Evolutionary conservation across 768 basidiomycete species (phyloP).

Genomic region (Daedaleopsis nitida): DNA sequence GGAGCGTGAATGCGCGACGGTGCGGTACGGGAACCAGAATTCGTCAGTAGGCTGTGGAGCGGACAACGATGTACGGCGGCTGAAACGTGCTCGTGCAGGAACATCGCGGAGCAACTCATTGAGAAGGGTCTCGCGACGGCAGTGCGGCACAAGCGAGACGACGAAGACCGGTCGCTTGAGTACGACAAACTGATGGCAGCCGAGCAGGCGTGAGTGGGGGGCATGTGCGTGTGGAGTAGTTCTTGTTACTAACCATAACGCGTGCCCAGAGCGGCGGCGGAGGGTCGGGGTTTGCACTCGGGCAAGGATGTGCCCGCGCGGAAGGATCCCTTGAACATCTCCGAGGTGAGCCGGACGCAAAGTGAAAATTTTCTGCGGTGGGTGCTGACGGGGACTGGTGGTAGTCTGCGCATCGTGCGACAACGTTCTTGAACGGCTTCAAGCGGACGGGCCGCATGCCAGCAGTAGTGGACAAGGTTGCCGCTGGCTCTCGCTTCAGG

Average conservation of each 20-base stretch:
- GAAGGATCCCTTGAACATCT: constrained; percentile 86
- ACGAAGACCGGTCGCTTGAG: constrained; percentile 94
- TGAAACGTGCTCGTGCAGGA: constrained; percentile 48
- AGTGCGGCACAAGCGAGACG: constrained; percentile 90
- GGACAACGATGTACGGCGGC: background rate
- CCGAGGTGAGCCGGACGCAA: constrained; percentile 71
- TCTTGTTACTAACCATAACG: constrained; percentile 10
- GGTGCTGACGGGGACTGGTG: background rate
- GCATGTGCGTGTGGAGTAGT: background rate
- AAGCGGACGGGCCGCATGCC: constrained; percentile 84
- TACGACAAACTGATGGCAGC: constrained; percentile 96
- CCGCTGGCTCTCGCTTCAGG: constrained; percentile 96
- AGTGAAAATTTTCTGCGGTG: constrained; percentile 4
- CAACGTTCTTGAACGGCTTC: constrained; percentile 87
- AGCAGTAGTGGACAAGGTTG: constrained; percentile 91
- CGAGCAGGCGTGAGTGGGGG: constrained; percentile 75
- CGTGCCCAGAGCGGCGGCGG: constrained; percentile 66
- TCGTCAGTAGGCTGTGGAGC: constrained; percentile 49
- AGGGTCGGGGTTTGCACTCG: constrained; percentile 85
- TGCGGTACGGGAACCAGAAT: constrained; percentile 82
- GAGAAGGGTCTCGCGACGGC: constrained; percentile 91
- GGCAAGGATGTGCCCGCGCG: constrained; percentile 84
- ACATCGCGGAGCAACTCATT: constrained; percentile 89
- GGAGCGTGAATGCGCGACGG: constrained; percentile 88
- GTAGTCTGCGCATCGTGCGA: constrained; percentile 55